phyloP scores from a whole-genome alignment of 352 stramenopile species.

The Pythium brachiatum region DNA sequence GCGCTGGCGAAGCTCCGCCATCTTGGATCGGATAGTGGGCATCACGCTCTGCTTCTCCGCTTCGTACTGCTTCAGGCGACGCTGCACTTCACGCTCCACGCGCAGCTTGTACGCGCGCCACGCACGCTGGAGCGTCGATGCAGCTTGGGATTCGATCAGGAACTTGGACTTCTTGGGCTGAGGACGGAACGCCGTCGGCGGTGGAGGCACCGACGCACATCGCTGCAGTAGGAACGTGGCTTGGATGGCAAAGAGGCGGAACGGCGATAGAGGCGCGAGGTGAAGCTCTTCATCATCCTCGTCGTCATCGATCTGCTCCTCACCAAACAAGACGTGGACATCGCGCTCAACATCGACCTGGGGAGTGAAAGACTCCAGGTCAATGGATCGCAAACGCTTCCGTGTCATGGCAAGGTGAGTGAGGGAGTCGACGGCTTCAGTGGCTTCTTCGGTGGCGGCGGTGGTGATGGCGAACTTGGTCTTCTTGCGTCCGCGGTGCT shows the following conservation, averaged over 20 bases:
- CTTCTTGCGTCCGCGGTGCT: constrained; percentile 14
- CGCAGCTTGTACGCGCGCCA: constrained; percentile 13
- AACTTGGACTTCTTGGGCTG: constrained; percentile 11
- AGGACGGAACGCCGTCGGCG: constrained; percentile 14
- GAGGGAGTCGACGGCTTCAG: constrained; percentile 7
- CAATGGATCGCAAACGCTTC: constrained; percentile 27
- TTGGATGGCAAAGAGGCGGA: neutral
- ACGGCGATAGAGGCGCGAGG: neutral
- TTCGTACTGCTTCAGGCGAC: constrained; percentile 21
- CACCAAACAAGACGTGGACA: constrained; percentile 22
- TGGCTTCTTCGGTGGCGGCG: constrained; percentile 6
- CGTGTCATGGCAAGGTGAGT: constrained; percentile 17
- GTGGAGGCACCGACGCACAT: constrained; percentile 18
- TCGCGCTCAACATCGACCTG: constrained; percentile 20
- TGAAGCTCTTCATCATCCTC: constrained; percentile 17
- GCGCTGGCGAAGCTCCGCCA: constrained; percentile 26
- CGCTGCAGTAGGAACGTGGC: constrained; percentile 10
- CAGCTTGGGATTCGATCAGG: constrained; percentile 9
- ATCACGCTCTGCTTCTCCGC: constrained; percentile 27
- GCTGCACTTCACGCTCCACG: constrained; percentile 9
- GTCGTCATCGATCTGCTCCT: constrained; percentile 24
- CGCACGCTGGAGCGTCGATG: constrained; percentile 16
- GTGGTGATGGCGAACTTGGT: constrained; percentile 13
- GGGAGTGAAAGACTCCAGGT: constrained; percentile 5
- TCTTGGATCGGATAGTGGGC: constrained; percentile 31